phyloP scores from a whole-genome alignment of 805 yeast species.

The Saccharomycopsis amapae region DNA sequence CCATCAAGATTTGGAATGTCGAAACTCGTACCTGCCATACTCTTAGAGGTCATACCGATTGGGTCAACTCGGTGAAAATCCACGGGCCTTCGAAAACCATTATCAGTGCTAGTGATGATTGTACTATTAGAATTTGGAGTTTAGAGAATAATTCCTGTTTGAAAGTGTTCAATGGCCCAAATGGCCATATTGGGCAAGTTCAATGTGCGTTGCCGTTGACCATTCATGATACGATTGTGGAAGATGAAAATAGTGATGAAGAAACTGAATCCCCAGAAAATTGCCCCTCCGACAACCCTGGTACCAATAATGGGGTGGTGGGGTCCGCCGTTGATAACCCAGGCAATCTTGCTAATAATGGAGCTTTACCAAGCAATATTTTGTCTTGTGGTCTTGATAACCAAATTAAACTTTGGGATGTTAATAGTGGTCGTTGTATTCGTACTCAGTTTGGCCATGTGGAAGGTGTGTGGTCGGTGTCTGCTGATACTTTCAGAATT shows the following conservation, averaged over 20 bases:
- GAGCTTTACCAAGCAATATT: conserved; percentile 62
- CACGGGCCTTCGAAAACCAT: conserved; percentile 73
- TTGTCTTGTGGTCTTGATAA: conserved; percentile 85
- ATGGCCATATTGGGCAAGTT: conserved; percentile 91
- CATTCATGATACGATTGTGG: conserved; percentile 42
- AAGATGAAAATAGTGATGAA: conserved; percentile 21
- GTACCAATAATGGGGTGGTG: no score
- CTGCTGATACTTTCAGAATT: conserved; percentile 91
- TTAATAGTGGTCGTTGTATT: conserved; percentile 76
- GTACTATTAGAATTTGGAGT: conserved; percentile 94
- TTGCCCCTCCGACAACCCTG: not conserved
- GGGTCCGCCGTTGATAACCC: not conserved
- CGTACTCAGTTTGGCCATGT: conserved; percentile 96
- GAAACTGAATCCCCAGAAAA: conserved; percentile 16
- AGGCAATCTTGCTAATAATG: not conserved
- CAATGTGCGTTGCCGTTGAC: conserved; percentile 85
- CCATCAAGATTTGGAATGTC: conserved; percentile 95
- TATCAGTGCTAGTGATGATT: conserved; percentile 86
- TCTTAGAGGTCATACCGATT: conserved; percentile 84
- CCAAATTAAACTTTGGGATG: conserved; percentile 90
- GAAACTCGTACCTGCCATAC: conserved; percentile 90
- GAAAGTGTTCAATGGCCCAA: conserved; percentile 68
- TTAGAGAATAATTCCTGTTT: conserved; percentile 71
- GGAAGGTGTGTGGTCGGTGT: conserved; percentile 96
- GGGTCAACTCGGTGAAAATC: conserved; percentile 86